phyloP scores from a whole-genome alignment of 768 basidiomycete species.

The Naematelia aurantialba region DNA sequence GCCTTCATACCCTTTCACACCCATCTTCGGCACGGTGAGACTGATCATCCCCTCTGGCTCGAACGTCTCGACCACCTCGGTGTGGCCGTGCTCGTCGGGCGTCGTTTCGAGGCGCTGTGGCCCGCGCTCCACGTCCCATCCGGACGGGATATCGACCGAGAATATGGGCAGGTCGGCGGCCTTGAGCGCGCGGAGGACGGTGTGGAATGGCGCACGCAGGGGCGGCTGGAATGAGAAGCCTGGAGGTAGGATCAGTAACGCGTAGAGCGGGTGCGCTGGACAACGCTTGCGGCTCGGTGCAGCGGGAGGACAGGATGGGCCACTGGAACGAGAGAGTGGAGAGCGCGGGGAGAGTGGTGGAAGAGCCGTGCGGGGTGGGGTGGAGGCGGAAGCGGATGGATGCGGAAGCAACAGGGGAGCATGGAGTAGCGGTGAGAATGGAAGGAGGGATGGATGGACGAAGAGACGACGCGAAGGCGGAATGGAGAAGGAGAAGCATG shows the following conservation, averaged over 20 bases:
- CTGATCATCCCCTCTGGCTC: slow-evolving; percentile 77
- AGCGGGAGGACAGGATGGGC: not conserved
- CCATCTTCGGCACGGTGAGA: slow-evolving; percentile 90
- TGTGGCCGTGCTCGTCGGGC: slow-evolving; percentile 43
- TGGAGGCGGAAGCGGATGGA: too few species aligned
- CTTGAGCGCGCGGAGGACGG: slow-evolving; percentile 64
- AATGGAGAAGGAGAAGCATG: not conserved
- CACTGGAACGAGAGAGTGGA: not conserved
- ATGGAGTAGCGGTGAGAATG: not conserved
- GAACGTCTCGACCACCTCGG: slow-evolving; percentile 54
- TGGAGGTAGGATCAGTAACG: too few species aligned
- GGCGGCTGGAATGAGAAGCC: slow-evolving; percentile 93
- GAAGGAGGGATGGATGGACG: not conserved
- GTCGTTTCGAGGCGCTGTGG: slow-evolving; percentile 38
- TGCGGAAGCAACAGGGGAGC: too few species aligned
- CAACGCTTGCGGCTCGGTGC: too few species aligned
- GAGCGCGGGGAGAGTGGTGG: not conserved
- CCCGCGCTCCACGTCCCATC: slow-evolving; percentile 93
- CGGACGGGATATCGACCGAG: slow-evolving; percentile 92
- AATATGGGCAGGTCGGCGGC: slow-evolving; percentile 73
- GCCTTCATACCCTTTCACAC: slow-evolving; percentile 70
- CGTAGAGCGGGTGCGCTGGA: too few species aligned
- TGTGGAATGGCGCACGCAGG: slow-evolving; percentile 80
- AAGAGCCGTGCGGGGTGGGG: too few species aligned
- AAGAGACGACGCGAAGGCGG: too few species aligned